These are phyloP conservation scores for Calonectria honghensis DNA, from an alignment of 2,329 filamentous ascomycete genomes.

Conservation along the genomic window DNA sequence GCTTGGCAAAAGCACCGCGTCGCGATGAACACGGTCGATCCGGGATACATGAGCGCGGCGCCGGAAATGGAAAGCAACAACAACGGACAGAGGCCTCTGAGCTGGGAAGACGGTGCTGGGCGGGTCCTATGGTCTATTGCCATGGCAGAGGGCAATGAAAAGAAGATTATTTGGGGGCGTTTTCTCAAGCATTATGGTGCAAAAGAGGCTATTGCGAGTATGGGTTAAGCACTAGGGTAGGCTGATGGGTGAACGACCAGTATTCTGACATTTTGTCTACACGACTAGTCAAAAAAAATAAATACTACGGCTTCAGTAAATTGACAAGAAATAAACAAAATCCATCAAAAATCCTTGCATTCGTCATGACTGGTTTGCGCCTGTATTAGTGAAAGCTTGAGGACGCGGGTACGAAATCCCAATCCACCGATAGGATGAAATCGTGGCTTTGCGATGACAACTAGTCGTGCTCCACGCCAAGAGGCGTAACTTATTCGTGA, in stretches of 20 bases:
- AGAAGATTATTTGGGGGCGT: neutral
- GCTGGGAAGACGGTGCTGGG: constrained; percentile 6
- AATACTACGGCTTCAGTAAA: too few species aligned
- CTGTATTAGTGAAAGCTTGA: too few species aligned
- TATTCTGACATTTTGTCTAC: neutral
- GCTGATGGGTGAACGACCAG: neutral
- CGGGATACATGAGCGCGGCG: constrained; percentile 15
- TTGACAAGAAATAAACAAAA: too few species aligned
- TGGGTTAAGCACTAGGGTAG: neutral
- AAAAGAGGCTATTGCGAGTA: neutral
- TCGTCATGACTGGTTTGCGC: too few species aligned
- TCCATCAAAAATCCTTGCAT: too few species aligned
- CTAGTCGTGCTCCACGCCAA: neutral
- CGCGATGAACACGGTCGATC: constrained; percentile 11
- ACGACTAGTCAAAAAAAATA: neutral
- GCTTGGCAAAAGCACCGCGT: constrained; percentile 1
- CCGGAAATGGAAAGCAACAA: neutral
- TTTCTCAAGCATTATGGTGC: constrained; percentile 11
- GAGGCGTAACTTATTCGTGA: neutral
- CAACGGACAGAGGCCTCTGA: neutral
- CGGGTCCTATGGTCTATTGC: constrained; percentile 1
- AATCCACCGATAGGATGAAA: neutral
- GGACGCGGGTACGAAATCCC: too few species aligned
- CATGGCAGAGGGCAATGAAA: neutral
- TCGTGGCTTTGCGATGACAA: neutral